Evolutionary conservation across 2,329 filamentous ascomycete genomes (phyloP).

Genomic region (Hypoxylon sp.): DNA sequence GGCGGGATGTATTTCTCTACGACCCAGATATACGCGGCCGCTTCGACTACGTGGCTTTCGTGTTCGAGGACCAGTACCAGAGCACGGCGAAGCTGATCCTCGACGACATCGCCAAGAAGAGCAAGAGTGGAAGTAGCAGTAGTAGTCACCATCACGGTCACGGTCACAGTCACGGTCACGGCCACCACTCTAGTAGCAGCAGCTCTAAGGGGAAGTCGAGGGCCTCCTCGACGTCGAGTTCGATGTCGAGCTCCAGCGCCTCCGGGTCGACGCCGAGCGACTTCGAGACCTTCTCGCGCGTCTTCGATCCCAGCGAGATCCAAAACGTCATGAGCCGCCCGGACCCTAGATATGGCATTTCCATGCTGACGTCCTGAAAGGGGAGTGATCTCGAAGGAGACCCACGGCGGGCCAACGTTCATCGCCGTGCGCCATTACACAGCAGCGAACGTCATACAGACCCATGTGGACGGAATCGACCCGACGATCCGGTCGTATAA

Average conservation of each 20-base stretch:
- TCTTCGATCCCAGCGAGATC: conserved; percentile 65
- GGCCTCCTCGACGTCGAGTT: conserved; percentile 49
- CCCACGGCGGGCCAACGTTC: conserved; percentile 19
- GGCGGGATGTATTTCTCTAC: conserved; percentile 73
- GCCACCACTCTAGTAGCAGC: conserved; percentile 1
- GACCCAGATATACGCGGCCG: conserved; percentile 72
- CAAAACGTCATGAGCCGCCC: conserved; percentile 63
- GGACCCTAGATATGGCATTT: conserved; percentile 67
- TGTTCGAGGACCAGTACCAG: conserved; percentile 70
- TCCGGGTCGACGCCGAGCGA: conserved; percentile 55
- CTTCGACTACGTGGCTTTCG: conserved; percentile 72
- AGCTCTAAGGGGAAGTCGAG: conserved; percentile 51
- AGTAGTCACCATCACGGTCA: conserved; percentile 34
- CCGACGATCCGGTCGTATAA: conserved; percentile 33
- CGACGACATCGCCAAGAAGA: conserved; percentile 68
- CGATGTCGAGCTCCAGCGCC: conserved; percentile 44
- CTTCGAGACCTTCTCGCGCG: conserved; percentile 65
- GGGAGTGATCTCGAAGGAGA: background rate
- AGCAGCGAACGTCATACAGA: conserved; percentile 43
- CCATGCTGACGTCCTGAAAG: conserved; percentile 60
- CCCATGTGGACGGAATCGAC: conserved; percentile 43
- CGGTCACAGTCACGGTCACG: conserved; percentile 40
- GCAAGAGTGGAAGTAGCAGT: conserved; percentile 46
- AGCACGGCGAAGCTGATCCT: conserved; percentile 66
- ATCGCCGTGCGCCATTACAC: conserved; percentile 49